Evolutionary conservation across 306 rosid species (phyloP).

Genomic region (Betula pendula): DNA sequence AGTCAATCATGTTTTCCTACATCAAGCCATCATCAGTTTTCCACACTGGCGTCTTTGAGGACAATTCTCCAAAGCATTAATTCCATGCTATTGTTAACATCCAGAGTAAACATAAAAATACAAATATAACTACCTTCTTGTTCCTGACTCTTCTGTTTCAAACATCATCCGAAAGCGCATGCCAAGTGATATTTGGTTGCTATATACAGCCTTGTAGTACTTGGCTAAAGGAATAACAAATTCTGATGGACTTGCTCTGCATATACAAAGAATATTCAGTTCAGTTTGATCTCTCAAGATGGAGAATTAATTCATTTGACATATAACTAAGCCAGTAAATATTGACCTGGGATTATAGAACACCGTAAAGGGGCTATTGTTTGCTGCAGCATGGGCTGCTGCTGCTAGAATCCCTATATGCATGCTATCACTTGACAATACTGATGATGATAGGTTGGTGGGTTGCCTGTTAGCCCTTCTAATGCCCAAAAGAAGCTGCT

Average conservation of each 20-base stretch:
- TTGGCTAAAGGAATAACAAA: conserved; percentile 97
- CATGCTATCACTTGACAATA: conserved; percentile 93
- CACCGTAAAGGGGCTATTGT: conserved; percentile 80
- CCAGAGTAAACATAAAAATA: conserved; percentile 7
- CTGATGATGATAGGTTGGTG: conserved; percentile 77
- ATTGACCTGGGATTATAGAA: conserved; percentile 90
- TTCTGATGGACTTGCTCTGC: conserved; percentile 98
- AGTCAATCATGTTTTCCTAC: conserved; percentile 3
- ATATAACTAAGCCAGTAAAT: neutral
- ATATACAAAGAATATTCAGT: conserved; percentile 17
- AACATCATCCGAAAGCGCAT: conserved; percentile 99
- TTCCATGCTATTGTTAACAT: neutral
- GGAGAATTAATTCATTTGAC: conserved; percentile 15
- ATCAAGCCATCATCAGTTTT: conserved; percentile 9
- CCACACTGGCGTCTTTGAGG: neutral
- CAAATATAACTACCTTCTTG: conserved; percentile 72
- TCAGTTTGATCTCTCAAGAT: conserved; percentile 2
- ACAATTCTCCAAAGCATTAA: neutral
- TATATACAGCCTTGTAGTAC: conserved; percentile 93
- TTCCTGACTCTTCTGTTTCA: conserved; percentile 97
- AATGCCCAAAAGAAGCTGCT: conserved; percentile 92
- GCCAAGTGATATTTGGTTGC: conserved; percentile 85
- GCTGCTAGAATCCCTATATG: conserved; percentile 98
- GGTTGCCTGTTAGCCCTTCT: conserved; percentile 95
- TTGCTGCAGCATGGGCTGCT: conserved; percentile 96